Conservation (phyloP, 306 rosid species). For the Cucumis sativus region Cucumber_9930_V3 NC_026660.2:24645501-24646000, state of each 20-base stretch:
- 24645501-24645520: not conserved
- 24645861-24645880: not conserved
- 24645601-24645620: constrained; percentile 11
- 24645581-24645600: constrained; percentile 4
- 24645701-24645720: not conserved
- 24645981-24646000: too few species aligned
- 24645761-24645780: not conserved
- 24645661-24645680: not conserved
- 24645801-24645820: not conserved
- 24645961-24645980: too few species aligned
- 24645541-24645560: constrained; percentile 12
- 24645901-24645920: not conserved
- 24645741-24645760: not conserved
- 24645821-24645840: not conserved
- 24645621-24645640: not conserved
- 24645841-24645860: not conserved
- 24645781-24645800: not conserved
- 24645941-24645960: too few species aligned
- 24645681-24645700: not conserved
- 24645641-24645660: not conserved
- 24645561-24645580: constrained; percentile 3
- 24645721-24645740: not conserved
- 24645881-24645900: too few species aligned
- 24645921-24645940: too few species aligned
- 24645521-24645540: constrained; percentile 20